These are phyloP conservation scores for Pneumocystis canis DNA, from an alignment of 1,139 yeast species.

Conservation along the genomic window DNA sequence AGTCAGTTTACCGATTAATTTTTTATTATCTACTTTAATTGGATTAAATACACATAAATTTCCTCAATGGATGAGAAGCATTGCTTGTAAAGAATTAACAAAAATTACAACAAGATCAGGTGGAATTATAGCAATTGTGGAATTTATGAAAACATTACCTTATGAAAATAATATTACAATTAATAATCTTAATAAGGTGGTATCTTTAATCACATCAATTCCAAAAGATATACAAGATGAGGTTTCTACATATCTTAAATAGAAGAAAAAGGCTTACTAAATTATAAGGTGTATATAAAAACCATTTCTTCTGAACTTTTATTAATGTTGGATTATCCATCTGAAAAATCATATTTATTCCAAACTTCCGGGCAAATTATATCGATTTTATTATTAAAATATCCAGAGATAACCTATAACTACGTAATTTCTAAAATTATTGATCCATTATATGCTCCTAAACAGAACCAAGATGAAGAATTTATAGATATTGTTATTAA, in stretches of 20 bases:
- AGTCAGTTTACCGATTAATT: not conserved
- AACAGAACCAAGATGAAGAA: not conserved
- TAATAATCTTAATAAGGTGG: not conserved
- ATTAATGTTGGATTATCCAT: not conserved
- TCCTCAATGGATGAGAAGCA: not conserved
- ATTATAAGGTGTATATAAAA: not conserved
- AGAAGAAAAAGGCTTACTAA: not conserved
- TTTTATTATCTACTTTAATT: not conserved
- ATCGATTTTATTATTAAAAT: not conserved
- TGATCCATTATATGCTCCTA: not conserved
- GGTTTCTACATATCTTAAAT: not conserved
- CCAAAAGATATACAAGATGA: not conserved
- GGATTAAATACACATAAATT: not conserved
- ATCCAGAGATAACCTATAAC: not conserved
- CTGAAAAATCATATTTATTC: not conserved
- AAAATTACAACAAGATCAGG: not conserved
- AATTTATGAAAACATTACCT: not conserved
- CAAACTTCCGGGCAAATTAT: not conserved
- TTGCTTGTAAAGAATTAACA: not conserved
- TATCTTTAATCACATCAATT: not conserved
- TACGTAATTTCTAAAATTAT: not conserved
- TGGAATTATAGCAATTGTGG: not conserved
- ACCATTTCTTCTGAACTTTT: not conserved
- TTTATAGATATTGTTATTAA: constrained; percentile 1
- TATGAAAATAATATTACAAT: not conserved